Base-by-base conservation (phyloP, 2,329 filamentous ascomycete species). In the Huntiella bhutanensis region DNA sequence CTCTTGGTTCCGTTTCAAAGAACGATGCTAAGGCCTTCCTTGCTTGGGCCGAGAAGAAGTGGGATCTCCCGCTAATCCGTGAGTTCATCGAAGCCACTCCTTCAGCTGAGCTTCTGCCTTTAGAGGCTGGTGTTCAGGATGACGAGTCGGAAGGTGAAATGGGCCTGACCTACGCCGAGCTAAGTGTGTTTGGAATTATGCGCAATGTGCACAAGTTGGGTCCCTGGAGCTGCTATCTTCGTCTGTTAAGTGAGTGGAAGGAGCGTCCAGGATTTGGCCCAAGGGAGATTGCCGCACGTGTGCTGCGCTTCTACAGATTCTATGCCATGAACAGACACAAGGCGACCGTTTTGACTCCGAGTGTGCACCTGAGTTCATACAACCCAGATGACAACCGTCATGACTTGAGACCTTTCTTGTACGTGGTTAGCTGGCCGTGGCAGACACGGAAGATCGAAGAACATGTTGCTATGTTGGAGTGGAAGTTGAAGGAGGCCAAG, bases 1-100 rank as follows among this genome's bases (percentile, higher is more conserved):
- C 73, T 2, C 68, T 75, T 32, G 72, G 69, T 16, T 64, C 62
- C 12, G 67, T 66, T 19, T 61, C 53, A 33, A 83, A 83, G 57
- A 72, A 68, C 2, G 80, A 83, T 53, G 65, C 80, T 2, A 79
- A 75, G 55, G 59, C 64, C 12, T 82, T 84, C 60, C 75, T 80
- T 51, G 59, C 58, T 33, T 82, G 71, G 66, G 68, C 73, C 2
- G 56, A 64, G 15, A 60, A 60, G 15, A 62, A 65, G 16, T 82
- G 79, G 59, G 58, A 67, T 4, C 62, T 83, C 2, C 75, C 76
- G 0, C 74, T 82, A 43, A 63, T 82, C 33, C 59, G 69, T n/a
- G 68, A 73, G 15, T 83, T 83, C 59, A 61, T 83, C 46, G 62
- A 69, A 22, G 75, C 73, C 0, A 65, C 62, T 0, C 72, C 71